Base-by-base conservation (phyloP, 1,284 basidiomycete species). In the Abortiporus biennis region DNA sequence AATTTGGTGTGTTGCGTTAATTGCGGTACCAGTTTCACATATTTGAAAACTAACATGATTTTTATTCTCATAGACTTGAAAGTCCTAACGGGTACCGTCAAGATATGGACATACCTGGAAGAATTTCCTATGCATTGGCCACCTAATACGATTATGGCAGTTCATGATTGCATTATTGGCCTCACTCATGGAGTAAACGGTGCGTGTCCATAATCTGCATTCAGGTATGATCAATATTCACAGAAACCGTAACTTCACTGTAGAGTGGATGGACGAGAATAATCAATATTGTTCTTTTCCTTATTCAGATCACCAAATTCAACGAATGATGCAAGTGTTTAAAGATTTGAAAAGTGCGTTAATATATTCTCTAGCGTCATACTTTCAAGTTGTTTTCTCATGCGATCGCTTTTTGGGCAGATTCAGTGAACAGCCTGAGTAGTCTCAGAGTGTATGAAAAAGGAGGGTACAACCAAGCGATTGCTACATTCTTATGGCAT, bases 81-180 rank as follows among this genome's bases (percentile, higher is more conserved):
- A n/a, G n/a, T n/a, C n/a, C n/a, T n/a, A n/a, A n/a, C n/a, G n/a
- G n/a, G n/a, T n/a, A n/a, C n/a, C n/a, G n/a, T n/a, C n/a, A n/a
- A n/a, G n/a, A n/a, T n/a, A 32, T 59, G 55, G 57, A 21, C 36
- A 15, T 30, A 48, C 20, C 33, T 50, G 4, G 50, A 47, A 21
- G 27, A 33, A 11, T 56, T 46, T 33, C 49, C 54, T 2, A 54
- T 53, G 55, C 57, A 59, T 46, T 44, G 51, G 23, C 25, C 25
- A 2, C n/a, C 21, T 8, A 23, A 56, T 4, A 55, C 57, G 9
- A 13, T 2, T 6, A 31, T 40, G 16, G 38, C 42, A 3, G 54
- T 54, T 34, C 33, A 40, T 4, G 49, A 57, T 6, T 57, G 56
- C 36, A 40, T 58, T 20, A 46, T 38, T 23, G 52, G 54, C 12